A percentile compares a stretch with the other conserved stretches of the same genome.
phyloP scores from a whole-genome alignment of 192 early-diverging fungal species.

The Umbelopsis vinacea region DNA sequence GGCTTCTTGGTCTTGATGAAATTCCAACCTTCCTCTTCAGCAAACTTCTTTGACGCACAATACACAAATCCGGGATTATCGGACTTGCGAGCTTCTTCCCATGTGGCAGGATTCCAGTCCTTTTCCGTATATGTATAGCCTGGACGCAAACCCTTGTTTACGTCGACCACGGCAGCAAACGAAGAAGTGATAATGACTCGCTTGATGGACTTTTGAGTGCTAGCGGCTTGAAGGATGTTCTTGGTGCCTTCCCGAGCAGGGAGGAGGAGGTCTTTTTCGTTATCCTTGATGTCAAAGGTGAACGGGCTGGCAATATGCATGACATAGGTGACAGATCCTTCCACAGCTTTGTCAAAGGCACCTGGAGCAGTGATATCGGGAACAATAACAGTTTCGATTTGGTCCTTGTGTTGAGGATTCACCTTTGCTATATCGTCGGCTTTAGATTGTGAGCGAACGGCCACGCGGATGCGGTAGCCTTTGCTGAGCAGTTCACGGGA shows the following conservation, averaged over 20 bases:
- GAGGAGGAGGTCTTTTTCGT: slow-evolving; percentile 4
- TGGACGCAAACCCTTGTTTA: not conserved
- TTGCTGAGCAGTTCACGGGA: not conserved
- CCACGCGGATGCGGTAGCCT: slow-evolving; percentile 1
- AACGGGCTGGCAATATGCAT: slow-evolving; percentile 12
- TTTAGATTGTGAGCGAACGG: not conserved
- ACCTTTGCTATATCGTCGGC: not conserved
- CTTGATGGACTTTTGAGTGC: slow-evolving; percentile 5
- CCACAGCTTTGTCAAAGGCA: not conserved
- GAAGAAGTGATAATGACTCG: slow-evolving; percentile 11
- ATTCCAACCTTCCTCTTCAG: not conserved
- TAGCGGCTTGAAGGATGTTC: not conserved
- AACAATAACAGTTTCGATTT: not conserved
- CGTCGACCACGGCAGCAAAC: slow-evolving; percentile 4
- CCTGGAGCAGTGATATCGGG: not conserved
- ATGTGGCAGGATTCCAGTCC: slow-evolving; percentile 16
- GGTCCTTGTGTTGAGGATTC: not conserved
- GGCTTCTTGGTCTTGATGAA: not conserved
- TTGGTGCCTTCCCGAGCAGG: slow-evolving; percentile 11
- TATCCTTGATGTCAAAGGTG: not conserved
- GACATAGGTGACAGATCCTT: slow-evolving; percentile 5
- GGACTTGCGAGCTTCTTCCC: not conserved
- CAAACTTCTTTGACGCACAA: slow-evolving; percentile 12
- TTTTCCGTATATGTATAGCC: slow-evolving; percentile 22
- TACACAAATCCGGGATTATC: not conserved